Evolutionary conservation across 2,329 filamentous ascomycete species (phyloP).

Genomic region (Blumeria graminis): DNA sequence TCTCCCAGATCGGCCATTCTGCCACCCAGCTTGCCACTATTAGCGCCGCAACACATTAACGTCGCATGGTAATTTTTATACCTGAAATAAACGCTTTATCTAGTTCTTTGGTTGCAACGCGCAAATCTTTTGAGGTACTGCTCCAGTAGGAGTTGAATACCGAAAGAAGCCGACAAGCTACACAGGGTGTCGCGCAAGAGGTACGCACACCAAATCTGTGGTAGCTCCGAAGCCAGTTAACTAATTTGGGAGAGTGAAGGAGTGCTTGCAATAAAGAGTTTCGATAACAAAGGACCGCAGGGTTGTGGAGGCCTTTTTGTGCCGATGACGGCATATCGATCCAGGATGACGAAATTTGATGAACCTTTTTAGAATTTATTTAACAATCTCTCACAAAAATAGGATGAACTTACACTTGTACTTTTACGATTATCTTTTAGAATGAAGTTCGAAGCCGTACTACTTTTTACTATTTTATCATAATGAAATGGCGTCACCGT

Average conservation of each 20-base stretch:
- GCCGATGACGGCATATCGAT: slow-evolving; percentile 7
- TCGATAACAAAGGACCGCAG: slow-evolving; percentile 14
- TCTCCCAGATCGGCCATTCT: slow-evolving; percentile 3
- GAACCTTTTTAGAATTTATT: too few species aligned
- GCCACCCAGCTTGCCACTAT: background rate
- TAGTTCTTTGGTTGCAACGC: slow-evolving; percentile 2
- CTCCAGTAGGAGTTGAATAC: slow-evolving; percentile 7
- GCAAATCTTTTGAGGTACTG: slow-evolving; percentile 2
- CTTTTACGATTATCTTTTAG: too few species aligned
- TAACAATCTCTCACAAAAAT: too few species aligned
- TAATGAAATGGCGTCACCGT: too few species aligned
- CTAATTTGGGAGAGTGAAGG: slow-evolving; percentile 14
- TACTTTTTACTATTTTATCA: too few species aligned
- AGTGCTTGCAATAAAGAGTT: slow-evolving; percentile 15
- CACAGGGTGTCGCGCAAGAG: background rate
- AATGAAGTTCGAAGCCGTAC: too few species aligned
- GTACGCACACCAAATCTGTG: background rate
- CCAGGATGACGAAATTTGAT: slow-evolving; percentile 1
- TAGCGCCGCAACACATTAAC: slow-evolving; percentile 1
- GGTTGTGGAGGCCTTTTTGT: slow-evolving; percentile 13
- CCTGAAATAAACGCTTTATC: slow-evolving; percentile 4
- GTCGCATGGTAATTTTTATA: background rate
- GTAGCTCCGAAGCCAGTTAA: slow-evolving; percentile 9
- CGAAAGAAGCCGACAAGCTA: slow-evolving; percentile 5
- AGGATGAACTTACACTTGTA: too few species aligned